Evolutionary conservation across 2,329 filamentous ascomycete species (phyloP).

Genomic region (Pyricularia sp.): DNA sequence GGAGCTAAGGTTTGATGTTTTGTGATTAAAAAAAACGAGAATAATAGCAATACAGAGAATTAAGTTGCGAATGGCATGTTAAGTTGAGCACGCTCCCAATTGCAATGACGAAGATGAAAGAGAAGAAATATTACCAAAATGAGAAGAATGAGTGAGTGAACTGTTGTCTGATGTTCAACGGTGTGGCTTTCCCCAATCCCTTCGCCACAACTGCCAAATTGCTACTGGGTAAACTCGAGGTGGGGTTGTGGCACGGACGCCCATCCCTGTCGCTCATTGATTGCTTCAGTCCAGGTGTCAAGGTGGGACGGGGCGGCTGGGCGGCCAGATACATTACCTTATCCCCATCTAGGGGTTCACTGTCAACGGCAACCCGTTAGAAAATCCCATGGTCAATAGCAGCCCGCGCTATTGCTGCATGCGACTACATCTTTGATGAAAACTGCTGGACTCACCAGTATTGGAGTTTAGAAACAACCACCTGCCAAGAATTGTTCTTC

Average conservation of each 20-base stretch:
- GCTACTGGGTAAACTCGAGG: background rate
- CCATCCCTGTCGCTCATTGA: background rate
- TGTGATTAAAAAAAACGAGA: background rate
- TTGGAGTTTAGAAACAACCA: background rate
- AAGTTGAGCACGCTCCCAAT: too few species aligned
- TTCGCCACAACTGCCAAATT: background rate
- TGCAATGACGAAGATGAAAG: too few species aligned
- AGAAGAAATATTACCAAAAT: background rate
- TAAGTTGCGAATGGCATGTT: background rate
- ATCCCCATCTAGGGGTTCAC: background rate
- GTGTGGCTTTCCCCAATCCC: background rate
- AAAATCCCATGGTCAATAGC: background rate
- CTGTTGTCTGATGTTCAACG: background rate
- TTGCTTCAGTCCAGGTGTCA: slow-evolving; percentile 1
- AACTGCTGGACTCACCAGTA: background rate
- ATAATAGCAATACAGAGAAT: background rate
- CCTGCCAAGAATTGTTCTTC: background rate
- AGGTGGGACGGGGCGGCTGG: background rate
- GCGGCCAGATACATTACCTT: background rate
- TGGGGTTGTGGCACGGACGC: background rate
- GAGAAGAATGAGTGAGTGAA: background rate
- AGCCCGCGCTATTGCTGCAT: background rate
- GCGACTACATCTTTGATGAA: background rate
- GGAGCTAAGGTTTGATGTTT: background rate
- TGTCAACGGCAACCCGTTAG: background rate